Conservation (phyloP, 2,329 filamentous ascomycete species). For the Hypoxylon sp. region DNA sequence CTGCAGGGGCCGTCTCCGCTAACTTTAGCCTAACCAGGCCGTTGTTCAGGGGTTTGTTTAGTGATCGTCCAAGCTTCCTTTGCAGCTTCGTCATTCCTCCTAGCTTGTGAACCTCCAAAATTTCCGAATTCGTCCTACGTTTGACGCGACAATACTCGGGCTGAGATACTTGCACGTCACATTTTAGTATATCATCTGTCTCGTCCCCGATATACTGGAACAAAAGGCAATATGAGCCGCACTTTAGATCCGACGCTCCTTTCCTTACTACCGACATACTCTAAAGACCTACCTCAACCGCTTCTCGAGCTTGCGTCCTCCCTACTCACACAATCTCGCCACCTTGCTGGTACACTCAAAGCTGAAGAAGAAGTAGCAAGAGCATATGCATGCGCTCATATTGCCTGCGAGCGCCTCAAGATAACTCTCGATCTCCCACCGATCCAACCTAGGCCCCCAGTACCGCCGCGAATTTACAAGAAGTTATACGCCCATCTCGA, state of each 20-base stretch:
- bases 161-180: neutral
- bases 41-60: conserved; percentile 25
- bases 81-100: conserved; percentile 15
- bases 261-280: conserved; percentile 81
- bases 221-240: conserved; percentile 72
- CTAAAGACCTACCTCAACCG: conserved; percentile 75
- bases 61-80: conserved; percentile 24
- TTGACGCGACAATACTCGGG: neutral
- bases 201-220: neutral
- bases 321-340: conserved; percentile 84
- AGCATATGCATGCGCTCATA: conserved; percentile 85
- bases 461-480: conserved; percentile 85
- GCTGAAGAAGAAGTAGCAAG: conserved; percentile 90
- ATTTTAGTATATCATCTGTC: neutral
- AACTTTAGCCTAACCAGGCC: conserved; percentile 26
- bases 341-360: conserved; percentile 82
- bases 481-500: conserved; percentile 87
- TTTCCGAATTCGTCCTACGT: neutral
- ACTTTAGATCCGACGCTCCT: conserved; percentile 80
- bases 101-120: neutral
- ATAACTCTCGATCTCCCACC: conserved; percentile 82
- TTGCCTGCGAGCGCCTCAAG: conserved; percentile 90
- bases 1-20: conserved; percentile 38
- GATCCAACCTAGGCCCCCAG: conserved; percentile 81
- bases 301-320: conserved; percentile 80